A percentile compares a stretch with the other conserved stretches of the same genome.
These are phyloP conservation scores for Nyctanthes arbortristis DNA, from an alignment of 257 asterid species.

Conservation along the genomic window DNA sequence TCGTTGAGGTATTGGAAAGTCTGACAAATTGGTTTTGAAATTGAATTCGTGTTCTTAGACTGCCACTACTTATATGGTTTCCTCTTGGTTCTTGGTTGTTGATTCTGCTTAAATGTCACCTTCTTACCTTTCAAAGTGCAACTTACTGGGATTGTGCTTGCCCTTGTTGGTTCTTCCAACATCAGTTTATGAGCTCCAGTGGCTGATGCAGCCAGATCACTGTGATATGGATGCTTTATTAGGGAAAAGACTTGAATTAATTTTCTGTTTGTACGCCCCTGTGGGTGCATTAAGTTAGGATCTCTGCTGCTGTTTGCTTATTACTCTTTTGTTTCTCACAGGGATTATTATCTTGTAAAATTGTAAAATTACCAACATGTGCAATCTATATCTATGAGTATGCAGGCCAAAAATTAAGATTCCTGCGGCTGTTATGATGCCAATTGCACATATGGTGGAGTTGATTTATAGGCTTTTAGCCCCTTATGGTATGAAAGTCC, in stretches of 20 bases:
- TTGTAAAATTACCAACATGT: slow-evolving; percentile 15
- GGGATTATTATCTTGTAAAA: slow-evolving; percentile 9
- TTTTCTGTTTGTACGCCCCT: not conserved
- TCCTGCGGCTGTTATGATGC: slow-evolving; percentile 84
- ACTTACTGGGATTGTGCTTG: too few relatives aligned
- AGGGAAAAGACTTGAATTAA: not conserved
- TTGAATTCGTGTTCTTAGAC: not conserved
- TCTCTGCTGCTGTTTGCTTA: not conserved
- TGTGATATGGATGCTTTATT: slow-evolving; percentile 1
- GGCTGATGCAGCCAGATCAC: not conserved
- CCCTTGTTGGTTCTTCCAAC: not conserved
- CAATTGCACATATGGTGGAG: slow-evolving; percentile 89
- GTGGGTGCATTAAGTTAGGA: not conserved
- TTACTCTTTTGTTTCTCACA: slow-evolving; percentile 5
- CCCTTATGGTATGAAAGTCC: slow-evolving; percentile 94
- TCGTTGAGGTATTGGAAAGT: slow-evolving; percentile 1
- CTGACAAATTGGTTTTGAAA: slow-evolving; percentile 2
- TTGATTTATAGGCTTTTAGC: slow-evolving; percentile 61
- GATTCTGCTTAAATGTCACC: not conserved
- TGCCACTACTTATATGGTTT: not conserved
- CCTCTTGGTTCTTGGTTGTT: slow-evolving; percentile 6
- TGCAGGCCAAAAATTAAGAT: slow-evolving; percentile 93
- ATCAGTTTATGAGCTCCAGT: not conserved
- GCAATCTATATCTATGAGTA: slow-evolving; percentile 52
- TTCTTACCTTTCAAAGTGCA: slow-evolving; percentile 4